phyloP scores from a whole-genome alignment of 345 rosid species.

The Salix exigua region DNA sequence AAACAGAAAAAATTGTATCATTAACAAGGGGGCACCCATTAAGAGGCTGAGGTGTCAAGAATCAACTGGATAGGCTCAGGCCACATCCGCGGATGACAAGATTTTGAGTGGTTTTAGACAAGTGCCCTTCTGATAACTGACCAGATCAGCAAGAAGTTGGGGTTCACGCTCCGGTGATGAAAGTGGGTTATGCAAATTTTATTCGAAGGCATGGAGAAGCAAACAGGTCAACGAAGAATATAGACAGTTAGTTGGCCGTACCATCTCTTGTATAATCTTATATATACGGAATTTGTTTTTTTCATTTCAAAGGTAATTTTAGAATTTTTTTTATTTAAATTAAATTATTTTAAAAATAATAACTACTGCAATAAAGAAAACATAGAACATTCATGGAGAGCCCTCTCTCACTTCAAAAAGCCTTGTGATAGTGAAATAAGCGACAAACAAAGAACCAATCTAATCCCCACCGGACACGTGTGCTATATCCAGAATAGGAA shows the following conservation, averaged over 20 bases:
- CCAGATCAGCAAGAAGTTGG: not conserved
- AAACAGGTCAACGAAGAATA: not conserved
- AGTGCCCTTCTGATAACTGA: not conserved
- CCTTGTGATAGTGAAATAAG: not conserved
- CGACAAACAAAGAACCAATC: no score
- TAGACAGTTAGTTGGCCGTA: constrained; percentile 41
- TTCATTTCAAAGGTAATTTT: no score
- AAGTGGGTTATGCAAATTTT: not conserved
- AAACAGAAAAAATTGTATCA: no score
- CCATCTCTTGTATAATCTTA: not conserved
- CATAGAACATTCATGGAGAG: no score
- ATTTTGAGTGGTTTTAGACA: no score
- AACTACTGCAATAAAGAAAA: no score
- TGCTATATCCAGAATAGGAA: no score
- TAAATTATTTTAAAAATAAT: no score
- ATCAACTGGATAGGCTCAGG: not conserved
- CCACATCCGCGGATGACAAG: not conserved
- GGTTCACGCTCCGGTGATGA: not conserved
- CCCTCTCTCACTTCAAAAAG: not conserved
- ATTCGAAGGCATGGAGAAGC: not conserved
- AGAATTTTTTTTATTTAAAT: no score
- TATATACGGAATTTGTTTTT: no score
- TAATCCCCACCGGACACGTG: no score
- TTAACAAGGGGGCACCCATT: no score
- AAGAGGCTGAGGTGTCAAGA: not conserved